Conservation (phyloP, 495 filamentous ascomycete genomes). For the Aspergillus cristatus region DNA sequence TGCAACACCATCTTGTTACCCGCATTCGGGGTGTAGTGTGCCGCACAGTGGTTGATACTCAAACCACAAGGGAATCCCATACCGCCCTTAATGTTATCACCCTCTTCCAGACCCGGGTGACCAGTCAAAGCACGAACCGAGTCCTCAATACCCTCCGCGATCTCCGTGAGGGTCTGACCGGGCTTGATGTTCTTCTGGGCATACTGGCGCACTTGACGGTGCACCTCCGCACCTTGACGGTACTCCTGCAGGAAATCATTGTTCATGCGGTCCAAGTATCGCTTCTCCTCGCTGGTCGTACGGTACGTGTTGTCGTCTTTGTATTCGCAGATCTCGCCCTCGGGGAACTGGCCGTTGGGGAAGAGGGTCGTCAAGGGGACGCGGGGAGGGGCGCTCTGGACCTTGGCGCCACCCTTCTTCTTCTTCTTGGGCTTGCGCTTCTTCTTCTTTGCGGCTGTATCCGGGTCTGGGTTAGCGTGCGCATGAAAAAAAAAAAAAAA, state of each 20-base stretch:
- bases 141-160: slow-evolving; percentile 82
- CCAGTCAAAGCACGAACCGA: slow-evolving; percentile 69
- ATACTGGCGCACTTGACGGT: slow-evolving; percentile 80
- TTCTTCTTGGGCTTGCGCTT: slow-evolving; percentile 69
- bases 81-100: slow-evolving; percentile 68
- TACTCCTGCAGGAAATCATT: slow-evolving; percentile 81
- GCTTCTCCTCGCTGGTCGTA: slow-evolving; percentile 80
- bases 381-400: slow-evolving; percentile 69
- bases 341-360: slow-evolving; percentile 62
- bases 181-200: slow-evolving; percentile 75
- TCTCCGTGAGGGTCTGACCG: slow-evolving; percentile 68
- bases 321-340: slow-evolving; percentile 73
- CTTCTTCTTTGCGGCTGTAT: slow-evolving; percentile 58
- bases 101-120: slow-evolving; percentile 69
- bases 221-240: slow-evolving; percentile 76
- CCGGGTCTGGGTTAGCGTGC: slow-evolving; percentile 4
- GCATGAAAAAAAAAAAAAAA: no score
- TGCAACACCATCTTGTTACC: slow-evolving; percentile 76
- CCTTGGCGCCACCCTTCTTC: slow-evolving; percentile 55
- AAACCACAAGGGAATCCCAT: slow-evolving; percentile 87
- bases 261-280: slow-evolving; percentile 74
- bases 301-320: slow-evolving; percentile 69
- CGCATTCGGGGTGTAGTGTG: slow-evolving; percentile 88
- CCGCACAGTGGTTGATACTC: slow-evolving; percentile 78
- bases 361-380: slow-evolving; percentile 70